Percentiles rank a stretch among this genome's conserved stretches.
Evolutionary conservation across 2,329 filamentous ascomycete species (phyloP).

Genomic region (Fusarium kyushuense): DNA sequence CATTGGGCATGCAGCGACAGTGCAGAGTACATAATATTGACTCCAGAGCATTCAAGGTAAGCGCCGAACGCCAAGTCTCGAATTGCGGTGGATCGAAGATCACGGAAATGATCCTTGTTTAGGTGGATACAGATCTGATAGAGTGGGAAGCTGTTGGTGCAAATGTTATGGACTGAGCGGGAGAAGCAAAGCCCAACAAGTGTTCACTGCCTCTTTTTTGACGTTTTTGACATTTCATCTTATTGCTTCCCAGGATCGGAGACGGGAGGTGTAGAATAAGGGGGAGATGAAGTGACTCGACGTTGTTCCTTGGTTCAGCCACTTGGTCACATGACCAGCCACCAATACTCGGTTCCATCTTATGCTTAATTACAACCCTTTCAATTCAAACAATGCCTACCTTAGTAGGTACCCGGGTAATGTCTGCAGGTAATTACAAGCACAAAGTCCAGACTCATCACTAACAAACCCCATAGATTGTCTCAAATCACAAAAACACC

Average conservation of each 20-base stretch:
- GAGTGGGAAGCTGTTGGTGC: slow-evolving; percentile 5
- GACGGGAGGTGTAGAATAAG: background rate
- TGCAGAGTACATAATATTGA: background rate
- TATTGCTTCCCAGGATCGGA: background rate
- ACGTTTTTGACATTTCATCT: background rate
- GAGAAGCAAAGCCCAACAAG: background rate
- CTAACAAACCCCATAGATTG: background rate
- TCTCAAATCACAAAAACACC: background rate
- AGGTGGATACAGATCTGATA: slow-evolving; percentile 23
- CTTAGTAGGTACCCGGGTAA: too few species aligned
- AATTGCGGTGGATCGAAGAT: slow-evolving; percentile 33
- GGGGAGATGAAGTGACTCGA: background rate
- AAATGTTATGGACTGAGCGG: slow-evolving; percentile 11
- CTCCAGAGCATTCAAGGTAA: slow-evolving; percentile 8
- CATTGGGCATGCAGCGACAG: background rate
- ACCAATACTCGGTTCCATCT: background rate
- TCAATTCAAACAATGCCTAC: background rate
- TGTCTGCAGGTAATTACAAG: background rate
- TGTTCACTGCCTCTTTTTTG: slow-evolving; percentile 4
- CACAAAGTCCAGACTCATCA: background rate
- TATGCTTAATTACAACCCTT: slow-evolving; percentile 17
- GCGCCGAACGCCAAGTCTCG: slow-evolving; percentile 28
- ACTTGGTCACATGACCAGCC: slow-evolving; percentile 15
- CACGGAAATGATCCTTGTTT: slow-evolving; percentile 23
- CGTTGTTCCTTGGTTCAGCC: background rate